Base-by-base conservation (phyloP, 2,329 filamentous ascomycete genomes). In the Curvularia verruculosa region DNA sequence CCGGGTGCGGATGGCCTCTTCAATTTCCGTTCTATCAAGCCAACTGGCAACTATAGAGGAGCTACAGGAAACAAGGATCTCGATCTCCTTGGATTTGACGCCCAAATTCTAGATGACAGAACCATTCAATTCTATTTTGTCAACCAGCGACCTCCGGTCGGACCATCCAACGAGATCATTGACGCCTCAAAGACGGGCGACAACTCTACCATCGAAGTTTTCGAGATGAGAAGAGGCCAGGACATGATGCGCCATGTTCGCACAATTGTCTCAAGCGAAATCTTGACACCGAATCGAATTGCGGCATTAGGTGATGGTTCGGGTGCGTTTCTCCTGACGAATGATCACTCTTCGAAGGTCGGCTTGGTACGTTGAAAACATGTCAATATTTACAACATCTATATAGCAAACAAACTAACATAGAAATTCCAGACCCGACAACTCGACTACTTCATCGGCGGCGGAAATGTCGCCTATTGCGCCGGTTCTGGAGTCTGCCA, bases 61-160 rank as follows among this genome's bases (percentile, higher is more conserved):
- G 68, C 63, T 1, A 63, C 55, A 13, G 69, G 70, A 12, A 64
- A 71, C 24, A 47, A 47, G 4, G 39, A 60, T 1, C 41, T 72
- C 7, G 69, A 74, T 36, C 41, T 68, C 5, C 45, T 72, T 0
- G 71, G 70, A 13, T 72, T 73, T 15, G 69, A 71, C 15, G 70
- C 57, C 1, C 61, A 70, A n/a, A 37, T 64, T 5, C 51, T 71
- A 18, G 64, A 68, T 47, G 60, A 60, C 7, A 56, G 62, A 1
- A 71, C 68, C 0, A 60, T 73, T 15, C 64, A 66, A 12, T 73
- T 72, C 52, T 72, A 67, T 44, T 50, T 73, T 15, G 53, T 70
- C 28, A 74, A 74, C 29, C 60, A 68, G 15, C 57, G 69, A 1
- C 70, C 71, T 6, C 66, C 67, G 5, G 59, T 70, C n/a, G 69